These are phyloP conservation scores for Sambucus nigra DNA, from an alignment of 129 eudicot genomes.

Conservation along the genomic window DNA sequence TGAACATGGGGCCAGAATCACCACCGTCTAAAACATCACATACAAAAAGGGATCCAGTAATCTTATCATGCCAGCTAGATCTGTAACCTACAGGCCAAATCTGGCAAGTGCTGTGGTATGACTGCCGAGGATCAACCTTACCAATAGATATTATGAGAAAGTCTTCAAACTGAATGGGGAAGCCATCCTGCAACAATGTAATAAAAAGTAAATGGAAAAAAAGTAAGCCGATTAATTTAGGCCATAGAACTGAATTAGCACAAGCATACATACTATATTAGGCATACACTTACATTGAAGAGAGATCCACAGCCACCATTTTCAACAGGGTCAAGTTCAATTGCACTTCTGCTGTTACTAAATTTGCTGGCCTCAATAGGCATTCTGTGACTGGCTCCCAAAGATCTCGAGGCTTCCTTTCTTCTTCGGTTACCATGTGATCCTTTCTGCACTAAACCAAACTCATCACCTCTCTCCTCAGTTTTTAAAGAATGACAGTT, in stretches of 20 bases:
- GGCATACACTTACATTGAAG: constrained; percentile 35
- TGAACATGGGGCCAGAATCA: constrained; percentile 57
- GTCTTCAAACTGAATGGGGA: constrained; percentile 81
- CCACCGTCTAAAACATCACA: constrained; percentile 67
- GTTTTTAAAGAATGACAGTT: constrained; percentile 17
- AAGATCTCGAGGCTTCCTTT: constrained; percentile 21
- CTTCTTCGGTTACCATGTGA: constrained; percentile 13
- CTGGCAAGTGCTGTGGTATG: constrained; percentile 50
- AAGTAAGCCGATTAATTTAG: neutral
- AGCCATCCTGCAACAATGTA: constrained; percentile 43
- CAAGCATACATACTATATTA: too few relatives aligned
- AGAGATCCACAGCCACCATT: constrained; percentile 20
- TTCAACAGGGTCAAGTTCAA: constrained; percentile 16
- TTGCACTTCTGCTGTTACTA: constrained; percentile 18
- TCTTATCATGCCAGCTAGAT: constrained; percentile 88
- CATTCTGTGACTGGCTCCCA: constrained; percentile 7
- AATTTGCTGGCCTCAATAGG: neutral
- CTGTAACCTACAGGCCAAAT: constrained; percentile 91
- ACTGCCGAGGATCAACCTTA: constrained; percentile 47
- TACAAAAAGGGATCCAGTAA: constrained; percentile 73
- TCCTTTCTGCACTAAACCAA: constrained; percentile 20
- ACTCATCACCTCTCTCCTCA: constrained; percentile 21
- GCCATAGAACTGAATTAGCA: neutral
- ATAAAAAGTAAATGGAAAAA: constrained; percentile 5
- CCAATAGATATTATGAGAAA: constrained; percentile 61